A percentile compares a stretch with the other conserved stretches of the same genome.
Conservation (phyloP, 2,329 filamentous ascomycete species). For the Ophiostoma novo-ulmi region DNA sequence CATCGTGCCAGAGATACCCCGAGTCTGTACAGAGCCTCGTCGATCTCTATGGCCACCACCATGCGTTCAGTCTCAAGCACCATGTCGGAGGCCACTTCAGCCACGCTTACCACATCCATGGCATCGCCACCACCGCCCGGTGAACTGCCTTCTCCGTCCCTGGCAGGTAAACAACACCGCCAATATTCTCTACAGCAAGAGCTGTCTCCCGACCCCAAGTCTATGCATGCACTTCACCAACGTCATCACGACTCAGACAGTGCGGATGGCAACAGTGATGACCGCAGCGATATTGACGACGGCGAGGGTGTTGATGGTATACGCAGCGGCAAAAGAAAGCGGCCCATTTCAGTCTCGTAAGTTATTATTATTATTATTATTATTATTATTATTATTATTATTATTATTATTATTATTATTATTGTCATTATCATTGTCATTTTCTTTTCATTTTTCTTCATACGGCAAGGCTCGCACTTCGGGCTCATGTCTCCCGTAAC, state of each 20-base stretch:
- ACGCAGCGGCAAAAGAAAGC: conserved; percentile 53
- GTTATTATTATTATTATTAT: conserved; percentile 29
- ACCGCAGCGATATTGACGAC: conserved; percentile 37
- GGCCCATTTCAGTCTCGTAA: conserved; percentile 58
- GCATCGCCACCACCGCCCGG: background rate
- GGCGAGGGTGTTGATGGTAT: conserved; percentile 42
- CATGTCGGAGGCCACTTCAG: conserved; percentile 18
- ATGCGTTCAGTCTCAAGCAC: conserved; percentile 17
- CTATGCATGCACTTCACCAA: background rate
- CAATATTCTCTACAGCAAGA: conserved; percentile 18
- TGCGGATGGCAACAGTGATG: conserved; percentile 38
- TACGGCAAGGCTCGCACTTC: conserved; percentile 18
- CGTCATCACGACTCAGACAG: conserved; percentile 27
- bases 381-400: too few species aligned
- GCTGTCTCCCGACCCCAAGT: conserved; percentile 16
- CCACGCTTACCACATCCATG: conserved; percentile 11
- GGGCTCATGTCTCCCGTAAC: conserved; percentile 18
- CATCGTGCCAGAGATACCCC: conserved; percentile 12
- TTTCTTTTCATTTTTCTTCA: too few species aligned
- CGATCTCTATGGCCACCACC: background rate
- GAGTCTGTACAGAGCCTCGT: background rate
- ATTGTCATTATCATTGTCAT: too few species aligned
- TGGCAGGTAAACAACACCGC: conserved; percentile 13
- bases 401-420: conserved; percentile 24
- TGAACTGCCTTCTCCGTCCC: background rate